Percentiles rank a stretch among this genome's conserved stretches.
Evolutionary conservation across 78 protist species (phyloP).

Genomic region (Pigoraptor vietnamica): DNA sequence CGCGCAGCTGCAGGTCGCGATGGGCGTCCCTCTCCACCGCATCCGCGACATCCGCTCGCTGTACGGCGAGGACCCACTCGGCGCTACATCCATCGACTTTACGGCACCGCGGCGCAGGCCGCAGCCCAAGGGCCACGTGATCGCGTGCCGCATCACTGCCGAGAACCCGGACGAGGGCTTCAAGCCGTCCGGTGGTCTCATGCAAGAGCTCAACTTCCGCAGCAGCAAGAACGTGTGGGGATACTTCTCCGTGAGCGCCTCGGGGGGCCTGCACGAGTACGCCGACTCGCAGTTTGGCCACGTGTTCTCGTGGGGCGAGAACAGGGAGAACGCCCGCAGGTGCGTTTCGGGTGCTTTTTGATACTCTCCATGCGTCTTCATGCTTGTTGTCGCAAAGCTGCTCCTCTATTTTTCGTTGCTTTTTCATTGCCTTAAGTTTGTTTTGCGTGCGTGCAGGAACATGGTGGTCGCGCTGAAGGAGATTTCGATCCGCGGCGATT

Average conservation of each 20-base stretch:
- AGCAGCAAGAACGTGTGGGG: conserved; percentile 88
- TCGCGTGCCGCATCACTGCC: conserved; percentile 96
- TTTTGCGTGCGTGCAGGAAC: conserved; percentile 53
- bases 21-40: conserved; percentile 90
- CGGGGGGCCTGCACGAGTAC: conserved; percentile 71
- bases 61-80: conserved; percentile 42
- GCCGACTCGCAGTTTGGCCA: conserved; percentile 95
- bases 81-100: conserved; percentile 44
- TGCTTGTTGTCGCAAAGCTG: no score
- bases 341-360: not conserved
- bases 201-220: conserved; percentile 82
- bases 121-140: conserved; percentile 67
- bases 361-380: no score
- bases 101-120: not conserved
- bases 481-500: conserved; percentile 86
- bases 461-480: conserved; percentile 83
- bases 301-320: conserved; percentile 80
- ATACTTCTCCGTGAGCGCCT: conserved; percentile 81
- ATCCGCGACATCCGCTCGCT: conserved; percentile 83
- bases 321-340: conserved; percentile 44
- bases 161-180: conserved; percentile 96
- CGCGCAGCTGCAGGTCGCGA: conserved; percentile 88
- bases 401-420: not conserved
- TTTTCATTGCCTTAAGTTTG: not conserved
- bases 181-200: conserved; percentile 83